phyloP scores from a whole-genome alignment of 225 moss, liverwort and hornwort genomes.

The Pleurozium schreberi region DNA sequence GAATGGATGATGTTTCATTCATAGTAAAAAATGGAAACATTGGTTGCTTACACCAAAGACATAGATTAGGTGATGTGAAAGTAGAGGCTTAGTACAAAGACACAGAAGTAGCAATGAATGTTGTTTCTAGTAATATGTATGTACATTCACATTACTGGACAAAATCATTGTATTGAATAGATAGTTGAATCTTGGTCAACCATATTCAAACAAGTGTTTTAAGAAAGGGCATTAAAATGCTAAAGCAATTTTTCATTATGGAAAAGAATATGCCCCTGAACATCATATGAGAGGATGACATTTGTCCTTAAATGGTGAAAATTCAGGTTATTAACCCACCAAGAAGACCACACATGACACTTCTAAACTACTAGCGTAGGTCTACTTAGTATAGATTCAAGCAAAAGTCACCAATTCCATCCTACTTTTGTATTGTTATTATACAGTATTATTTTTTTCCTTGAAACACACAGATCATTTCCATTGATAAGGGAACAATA shows the following conservation, averaged over 20 bases:
- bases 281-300: too few relatives aligned
- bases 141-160: too few relatives aligned
- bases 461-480: too few relatives aligned
- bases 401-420: neutral
- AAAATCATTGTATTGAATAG: neutral
- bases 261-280: neutral
- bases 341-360: too few relatives aligned
- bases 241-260: rapidly evolving
- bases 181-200: neutral
- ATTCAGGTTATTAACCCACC: neutral
- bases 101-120: rapidly evolving
- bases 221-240: neutral
- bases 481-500: too few relatives aligned
- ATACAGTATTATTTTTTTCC: too few relatives aligned
- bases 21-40: rapidly evolving
- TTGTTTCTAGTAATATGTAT: rapidly evolving
- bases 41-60: rapidly evolving
- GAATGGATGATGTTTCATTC: neutral
- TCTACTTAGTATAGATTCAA: neutral
- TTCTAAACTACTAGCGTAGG: rapidly evolving
- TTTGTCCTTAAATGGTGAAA: too few relatives aligned
- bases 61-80: neutral
- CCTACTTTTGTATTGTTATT: too few relatives aligned
- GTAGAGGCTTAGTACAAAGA: rapidly evolving
- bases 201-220: neutral